Base-by-base conservation (phyloP, 2,329 filamentous ascomycete genomes). In the Biscogniauxia mediterranea region DNA sequence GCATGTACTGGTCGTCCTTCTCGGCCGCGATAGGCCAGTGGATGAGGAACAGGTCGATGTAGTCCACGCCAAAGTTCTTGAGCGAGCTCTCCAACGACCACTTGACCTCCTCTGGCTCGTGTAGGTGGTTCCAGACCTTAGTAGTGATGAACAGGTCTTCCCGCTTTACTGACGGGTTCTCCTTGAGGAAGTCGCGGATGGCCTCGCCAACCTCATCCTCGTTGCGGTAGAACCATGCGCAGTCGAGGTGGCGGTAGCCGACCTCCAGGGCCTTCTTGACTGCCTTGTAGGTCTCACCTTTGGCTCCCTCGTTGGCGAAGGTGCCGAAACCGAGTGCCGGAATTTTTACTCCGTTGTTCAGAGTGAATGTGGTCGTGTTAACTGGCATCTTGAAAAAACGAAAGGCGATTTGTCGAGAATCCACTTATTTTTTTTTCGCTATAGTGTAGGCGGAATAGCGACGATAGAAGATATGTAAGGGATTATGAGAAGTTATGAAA, bases 191-290 rank as follows among this genome's bases (percentile, higher is more conserved):
- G 68, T 78, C 82, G 58, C 79, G 80, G 68, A 88, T 81, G 20
- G 81, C 85, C 23, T 80, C 74, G 56, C 85, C 85, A 42, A 88
- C 83, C 71, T 87, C 85, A 9, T 75, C 75, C 71, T 88, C 89
- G 73, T 92, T 92, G 70, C 84, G 82, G 74, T 92, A 92, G 65
- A 87, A 88, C 71, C 88, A 83, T 56, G 88, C 87, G 71, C 86
- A 89, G 75, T 87, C 85, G 63, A 89, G 84, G 72, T 89, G 86
- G 53, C 86, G 80, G 77, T 90, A 90, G 52, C 88, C 88, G 59
- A 79, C 78, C 67, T 83, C 80, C 15, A 90, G 79, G 17, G 87
- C 88, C 64, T 78, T 79, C 70, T 86, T 84, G 64, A 91, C 89
- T 19, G 89, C 89, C 60, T 77, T 79, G 78, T 87, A 86, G 52